Evolutionary conservation across 768 basidiomycete species (phyloP), one percentile per base, ranked within the genome.

Genomic region (Grammothele lineata): DNA sequence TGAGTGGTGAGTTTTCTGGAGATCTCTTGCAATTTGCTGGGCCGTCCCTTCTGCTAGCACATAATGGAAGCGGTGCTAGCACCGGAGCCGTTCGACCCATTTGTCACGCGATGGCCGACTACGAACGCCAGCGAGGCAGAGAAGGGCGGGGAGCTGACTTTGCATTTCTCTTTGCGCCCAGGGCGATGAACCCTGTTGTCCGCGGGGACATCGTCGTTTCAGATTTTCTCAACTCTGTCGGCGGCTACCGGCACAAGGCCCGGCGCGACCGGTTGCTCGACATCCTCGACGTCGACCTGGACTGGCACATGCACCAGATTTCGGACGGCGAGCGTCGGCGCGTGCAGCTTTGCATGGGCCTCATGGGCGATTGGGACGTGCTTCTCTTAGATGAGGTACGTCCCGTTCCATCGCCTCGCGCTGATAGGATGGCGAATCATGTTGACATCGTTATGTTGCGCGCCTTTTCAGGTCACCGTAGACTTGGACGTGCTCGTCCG

Each of bases 161-260:
- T 50, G 21, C 24, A 36, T 36, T n/a, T 37, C 21, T 25, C 21
- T 12, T 37, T n/a, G n/a, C n/a, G 25, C 48, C 47, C 60, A 89
- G 89, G 90, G 93, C 93, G 0, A 89, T 89, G 83, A 98, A 99
- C 66, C 92, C 94, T 1, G 95, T 97, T 47, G 94, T 98, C 11
- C 79, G 94, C 25, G 74, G 87, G 8, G 96, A 98, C 65, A 94
- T 98, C 51, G 72, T 83, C 25, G 96, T 99, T 3, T 83, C 88
- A n/a, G 74, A 81, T 39, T 99, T 99, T 66, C 72, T 99, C n/a
- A 91, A 99, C 64, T 94, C 92, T 15, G 91, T 99, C 4, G 96
- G 96, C 12, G 96, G 96, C 0, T 97, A 96, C 63, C 76, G 92
- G 43, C 79, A 97, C 69, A 95, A 95, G 64, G 85, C 83, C 56